phyloP scores from a whole-genome alignment of 2,329 filamentous ascomycete genomes.

The Neofusicoccum kwambonambiense region DNA sequence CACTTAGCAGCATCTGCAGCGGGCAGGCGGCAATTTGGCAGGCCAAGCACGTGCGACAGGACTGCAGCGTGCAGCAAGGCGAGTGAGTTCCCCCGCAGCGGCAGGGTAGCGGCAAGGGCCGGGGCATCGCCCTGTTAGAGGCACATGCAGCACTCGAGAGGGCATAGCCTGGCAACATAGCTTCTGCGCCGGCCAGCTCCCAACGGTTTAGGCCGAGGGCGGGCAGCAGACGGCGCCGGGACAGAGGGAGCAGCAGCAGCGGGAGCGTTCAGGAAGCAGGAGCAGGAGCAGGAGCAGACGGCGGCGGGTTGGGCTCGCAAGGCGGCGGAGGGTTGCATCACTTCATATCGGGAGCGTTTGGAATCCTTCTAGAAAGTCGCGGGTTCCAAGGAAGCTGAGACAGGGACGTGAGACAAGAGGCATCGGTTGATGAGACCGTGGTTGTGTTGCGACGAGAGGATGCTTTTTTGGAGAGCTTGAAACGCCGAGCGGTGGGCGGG shows the following conservation, averaged over 20 bases:
- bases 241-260: not conserved
- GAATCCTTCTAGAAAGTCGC: not conserved
- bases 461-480: not conserved
- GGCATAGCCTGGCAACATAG: not conserved
- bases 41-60: not conserved
- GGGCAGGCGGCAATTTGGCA: not conserved
- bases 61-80: slow-evolving; percentile 8
- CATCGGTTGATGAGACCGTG: slow-evolving; percentile 7
- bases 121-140: not conserved
- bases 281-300: not conserved
- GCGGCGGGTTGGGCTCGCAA: not conserved
- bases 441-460: not conserved
- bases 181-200: not conserved
- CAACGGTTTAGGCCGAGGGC: not conserved
- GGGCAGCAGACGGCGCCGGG: too few relatives aligned
- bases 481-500: not conserved
- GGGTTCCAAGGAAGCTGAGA: not conserved
- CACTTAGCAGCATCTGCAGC: not conserved
- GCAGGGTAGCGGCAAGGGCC: slow-evolving; percentile 8
- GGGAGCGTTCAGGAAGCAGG: not conserved
- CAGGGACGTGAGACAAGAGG: not conserved
- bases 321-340: not conserved
- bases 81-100: slow-evolving; percentile 2
- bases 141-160: not conserved
- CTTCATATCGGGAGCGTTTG: not conserved